Base-by-base conservation (phyloP, 140 eudicot genomes). In the Flaveria floridana region DNA sequence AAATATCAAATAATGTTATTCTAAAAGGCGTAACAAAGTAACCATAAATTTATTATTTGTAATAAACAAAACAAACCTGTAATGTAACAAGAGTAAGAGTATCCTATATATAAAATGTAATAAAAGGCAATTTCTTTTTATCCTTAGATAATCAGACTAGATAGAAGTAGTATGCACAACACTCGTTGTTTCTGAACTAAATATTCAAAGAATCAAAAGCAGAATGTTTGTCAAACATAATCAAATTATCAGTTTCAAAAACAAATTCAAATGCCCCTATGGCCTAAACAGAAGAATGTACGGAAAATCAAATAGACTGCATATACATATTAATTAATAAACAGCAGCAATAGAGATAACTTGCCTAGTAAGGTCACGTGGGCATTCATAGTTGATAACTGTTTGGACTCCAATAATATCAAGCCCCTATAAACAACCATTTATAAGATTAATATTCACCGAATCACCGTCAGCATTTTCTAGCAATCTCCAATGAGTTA, bases 371-470 rank as follows among this genome's bases (percentile, higher is more conserved):
- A 88, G 89, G 57, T 93, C 96, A 34, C 94, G 97, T 51, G 99
- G 99, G 79, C 97, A 90, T 12, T 88, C 91, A 76, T 83, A 93
- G 77, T 90, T 93, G 65, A 93, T 90, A 79, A 93, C 99, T 51
- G 99, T 93, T 82, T 85, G 82, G 69, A 93, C 97, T 65, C 99
- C 97, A 58, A 90, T 86, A 39, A 93, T 93, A 75, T 93, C 99
- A 85, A 93, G 96, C 48, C 99, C 99, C 91, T 91, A 66, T 76
- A 44, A 75, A 34, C 67, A 34, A 50, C 25, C 13, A 57, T 30
- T 53, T 3, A 59, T 34, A 15, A 16, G 1, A 21, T 53, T 47
- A 57, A 12, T 28, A 19, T 47, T 51, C 23, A 39, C 41, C 44
- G 21, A 19, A 34, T 51, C 23, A 39, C 26, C 44, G 34, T 52